Evolutionary conservation across 108 stramenopile genomes (phyloP).

Genomic region (Aurantiochytrium sp.): DNA sequence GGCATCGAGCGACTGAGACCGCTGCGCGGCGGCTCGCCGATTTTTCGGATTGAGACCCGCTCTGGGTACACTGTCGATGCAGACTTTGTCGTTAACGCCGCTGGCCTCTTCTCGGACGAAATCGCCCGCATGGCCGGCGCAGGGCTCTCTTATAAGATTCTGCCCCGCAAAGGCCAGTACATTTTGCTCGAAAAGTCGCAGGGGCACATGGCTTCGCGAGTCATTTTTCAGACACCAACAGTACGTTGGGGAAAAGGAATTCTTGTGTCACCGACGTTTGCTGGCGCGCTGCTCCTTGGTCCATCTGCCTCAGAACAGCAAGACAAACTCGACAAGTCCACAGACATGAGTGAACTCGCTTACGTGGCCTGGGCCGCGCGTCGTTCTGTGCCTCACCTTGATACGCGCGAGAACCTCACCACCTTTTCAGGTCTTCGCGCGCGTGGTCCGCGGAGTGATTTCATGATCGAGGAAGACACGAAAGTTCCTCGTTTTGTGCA

Average conservation of each 20-base stretch:
- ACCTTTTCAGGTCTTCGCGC: background rate
- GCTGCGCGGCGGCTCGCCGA: background rate
- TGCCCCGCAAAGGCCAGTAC: background rate
- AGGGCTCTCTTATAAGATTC: background rate
- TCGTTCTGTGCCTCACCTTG: background rate
- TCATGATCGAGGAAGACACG: background rate
- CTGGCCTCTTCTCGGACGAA: constrained; percentile 60
- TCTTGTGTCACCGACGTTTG: background rate
- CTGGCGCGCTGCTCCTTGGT: background rate
- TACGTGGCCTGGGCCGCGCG: constrained; percentile 8
- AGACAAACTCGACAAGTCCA: background rate
- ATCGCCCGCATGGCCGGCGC: constrained; percentile 66
- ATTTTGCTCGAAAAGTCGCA: background rate
- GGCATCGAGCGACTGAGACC: constrained; percentile 29
- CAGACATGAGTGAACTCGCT: background rate
- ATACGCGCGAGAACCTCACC: background rate
- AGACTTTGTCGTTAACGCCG: constrained; percentile 64
- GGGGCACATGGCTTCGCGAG: background rate
- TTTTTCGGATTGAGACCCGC: background rate
- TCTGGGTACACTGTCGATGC: constrained; percentile 26
- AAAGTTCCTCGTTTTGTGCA: background rate
- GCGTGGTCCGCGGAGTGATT: background rate
- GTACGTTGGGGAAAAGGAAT: background rate
- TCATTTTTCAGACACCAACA: constrained; percentile 12
- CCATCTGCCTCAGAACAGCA: background rate